Evolutionary conservation across 305 asterid genomes (phyloP).

Genomic region (Fraxinus floribunda): DNA sequence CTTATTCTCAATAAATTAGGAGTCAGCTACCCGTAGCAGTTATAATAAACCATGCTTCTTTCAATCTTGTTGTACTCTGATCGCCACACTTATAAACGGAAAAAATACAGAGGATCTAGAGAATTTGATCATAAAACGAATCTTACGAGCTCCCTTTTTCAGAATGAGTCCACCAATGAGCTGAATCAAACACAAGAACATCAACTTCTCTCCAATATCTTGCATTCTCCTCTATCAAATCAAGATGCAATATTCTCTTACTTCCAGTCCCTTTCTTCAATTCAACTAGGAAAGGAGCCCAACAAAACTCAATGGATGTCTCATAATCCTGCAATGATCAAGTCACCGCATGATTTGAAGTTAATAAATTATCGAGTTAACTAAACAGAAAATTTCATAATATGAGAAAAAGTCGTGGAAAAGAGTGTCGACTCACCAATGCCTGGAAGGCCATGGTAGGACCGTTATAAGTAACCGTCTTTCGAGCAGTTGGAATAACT

Average conservation of each 20-base stretch:
- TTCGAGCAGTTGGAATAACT: slow-evolving; percentile 63
- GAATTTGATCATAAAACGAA: background rate
- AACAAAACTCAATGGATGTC: slow-evolving; percentile 78
- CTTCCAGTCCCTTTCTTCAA: slow-evolving; percentile 52
- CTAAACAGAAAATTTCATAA: background rate
- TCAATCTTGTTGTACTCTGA: background rate
- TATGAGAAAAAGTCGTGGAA: background rate
- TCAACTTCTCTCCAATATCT: slow-evolving; percentile 89
- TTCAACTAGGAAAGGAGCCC: slow-evolving; percentile 92
- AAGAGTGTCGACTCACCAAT: slow-evolving; percentile 45
- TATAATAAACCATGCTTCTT: background rate
- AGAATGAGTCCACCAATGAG: slow-evolving; percentile 97
- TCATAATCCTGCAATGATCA: slow-evolving; percentile 58
- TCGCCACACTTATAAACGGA: background rate
- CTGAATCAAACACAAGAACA: slow-evolving; percentile 83
- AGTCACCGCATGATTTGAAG: background rate
- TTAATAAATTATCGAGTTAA: background rate
- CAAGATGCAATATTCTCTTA: slow-evolving; percentile 70
- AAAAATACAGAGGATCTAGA: background rate
- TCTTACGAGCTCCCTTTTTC: slow-evolving; percentile 75
- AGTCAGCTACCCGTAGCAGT: background rate
- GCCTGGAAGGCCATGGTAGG: slow-evolving; percentile 89
- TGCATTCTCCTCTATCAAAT: slow-evolving; percentile 80
- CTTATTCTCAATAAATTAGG: background rate
- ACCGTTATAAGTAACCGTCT: slow-evolving; percentile 70